Base-by-base conservation (phyloP, 140 eudicot genomes). In the Eryngium alpinum region DNA sequence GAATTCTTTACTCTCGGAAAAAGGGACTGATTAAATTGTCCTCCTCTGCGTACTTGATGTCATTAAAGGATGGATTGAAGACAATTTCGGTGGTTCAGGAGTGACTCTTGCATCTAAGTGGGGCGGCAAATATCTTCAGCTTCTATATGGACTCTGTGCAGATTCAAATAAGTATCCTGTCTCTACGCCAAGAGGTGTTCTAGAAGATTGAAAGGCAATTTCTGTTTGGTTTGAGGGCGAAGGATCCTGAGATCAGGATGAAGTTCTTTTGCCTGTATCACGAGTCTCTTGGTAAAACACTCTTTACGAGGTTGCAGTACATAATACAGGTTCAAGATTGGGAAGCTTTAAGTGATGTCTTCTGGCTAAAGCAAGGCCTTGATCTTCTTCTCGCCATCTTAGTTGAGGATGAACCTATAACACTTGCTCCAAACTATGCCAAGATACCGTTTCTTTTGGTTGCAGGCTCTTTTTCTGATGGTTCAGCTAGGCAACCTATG, bases 281-380 rank as follows among this genome's bases (percentile, higher is more conserved):
- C n/a, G 99, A 96, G 76, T 91, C 98, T 49, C 94, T 96, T 44
- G 97, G 89, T 82, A 96, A 91, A 89, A 91, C 96, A 25, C 83
- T 96, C 53, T 96, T 93, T 87, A 87, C 92, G 52, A 87, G 99
- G 88, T 80, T 96, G 87, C 99, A 96, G 53, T 96, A 96, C 86
- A 93, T 96, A 28, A 96, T 93, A 66, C 98, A 96, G 84, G 82
- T 88, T 79, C 99, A 96, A 85, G 98, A 93, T 29, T 96, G 99
- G 99, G 98, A 96, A 81, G 98, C 99, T 87, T 84, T 96, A 79
- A 89, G 98, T 80, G 99, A 96, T 81, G 99, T 93, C 52, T 96
- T 96, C 80, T 96, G 99, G 99, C 94, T 96, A 31, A 96, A 96
- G 85, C 99, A 96, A 84, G 99, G 99, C 72, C 98, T 96, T 82